These are phyloP conservation scores for Talaromyces stipitatus DNA, from an alignment of 495 filamentous ascomycete species.

Conservation along the genomic window DNA sequence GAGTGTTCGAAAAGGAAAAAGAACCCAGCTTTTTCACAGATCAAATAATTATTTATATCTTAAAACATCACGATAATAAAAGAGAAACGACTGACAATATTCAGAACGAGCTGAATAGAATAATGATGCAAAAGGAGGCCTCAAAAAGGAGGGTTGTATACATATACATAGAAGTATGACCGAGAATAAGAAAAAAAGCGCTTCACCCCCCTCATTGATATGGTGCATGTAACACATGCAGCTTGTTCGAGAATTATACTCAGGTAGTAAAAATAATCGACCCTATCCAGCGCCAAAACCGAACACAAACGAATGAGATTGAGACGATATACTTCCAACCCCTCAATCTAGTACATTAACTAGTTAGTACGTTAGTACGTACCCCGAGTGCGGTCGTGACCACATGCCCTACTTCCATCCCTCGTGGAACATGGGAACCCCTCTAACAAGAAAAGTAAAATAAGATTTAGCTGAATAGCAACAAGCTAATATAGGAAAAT, in stretches of 20 bases:
- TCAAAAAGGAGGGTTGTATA: not conserved
- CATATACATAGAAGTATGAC: not conserved
- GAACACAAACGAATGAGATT: not conserved
- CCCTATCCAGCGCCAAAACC: not conserved
- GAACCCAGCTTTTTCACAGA: too few species aligned
- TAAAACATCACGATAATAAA: not conserved
- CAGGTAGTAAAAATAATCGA: not conserved
- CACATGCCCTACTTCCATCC: not conserved
- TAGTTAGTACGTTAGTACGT: too few species aligned
- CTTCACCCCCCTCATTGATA: not conserved
- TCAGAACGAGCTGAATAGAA: not conserved
- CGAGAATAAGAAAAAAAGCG: not conserved
- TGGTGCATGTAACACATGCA: not conserved
- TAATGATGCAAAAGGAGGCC: not conserved
- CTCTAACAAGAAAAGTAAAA: not conserved
- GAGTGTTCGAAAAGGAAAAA: too few species aligned
- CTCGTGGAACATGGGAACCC: not conserved
- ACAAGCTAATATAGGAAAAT: not conserved
- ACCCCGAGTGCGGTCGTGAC: not conserved
- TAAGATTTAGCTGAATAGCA: not conserved
- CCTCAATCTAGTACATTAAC: too few species aligned
- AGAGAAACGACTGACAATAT: too few species aligned
- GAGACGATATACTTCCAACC: not conserved
- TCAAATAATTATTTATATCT: not conserved
- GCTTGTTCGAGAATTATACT: not conserved